Evolutionary conservation across 257 asterid genomes (phyloP).

Genomic region (Petunia secreta): DNA sequence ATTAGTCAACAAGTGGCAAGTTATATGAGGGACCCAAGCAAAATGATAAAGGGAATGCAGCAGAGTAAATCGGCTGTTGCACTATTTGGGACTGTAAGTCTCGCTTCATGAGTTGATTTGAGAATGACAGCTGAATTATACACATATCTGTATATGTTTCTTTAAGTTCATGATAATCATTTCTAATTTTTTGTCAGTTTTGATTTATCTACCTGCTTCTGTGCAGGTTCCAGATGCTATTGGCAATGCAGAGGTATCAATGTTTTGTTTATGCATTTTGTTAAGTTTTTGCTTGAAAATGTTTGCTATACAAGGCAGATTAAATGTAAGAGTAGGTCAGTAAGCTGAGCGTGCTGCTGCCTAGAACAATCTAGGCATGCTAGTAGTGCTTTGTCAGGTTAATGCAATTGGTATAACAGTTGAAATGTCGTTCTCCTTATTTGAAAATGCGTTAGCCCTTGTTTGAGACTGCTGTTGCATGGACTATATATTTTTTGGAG

Average conservation of each 20-base stretch:
- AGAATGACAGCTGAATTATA: background rate
- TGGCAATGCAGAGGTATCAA: conserved; percentile 59
- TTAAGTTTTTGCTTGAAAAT: background rate
- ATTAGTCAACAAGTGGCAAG: conserved; percentile 88
- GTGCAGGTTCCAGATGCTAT: conserved; percentile 58
- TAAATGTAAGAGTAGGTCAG: background rate
- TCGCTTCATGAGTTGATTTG: conserved; percentile 18
- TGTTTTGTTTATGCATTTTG: conserved; percentile 20
- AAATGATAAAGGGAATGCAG: conserved; percentile 94
- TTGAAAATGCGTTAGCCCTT: background rate
- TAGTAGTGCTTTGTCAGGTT: background rate
- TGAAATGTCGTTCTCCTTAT: background rate
- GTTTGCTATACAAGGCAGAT: background rate
- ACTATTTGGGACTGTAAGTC: conserved; percentile 86
- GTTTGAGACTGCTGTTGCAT: background rate
- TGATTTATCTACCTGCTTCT: conserved; percentile 28
- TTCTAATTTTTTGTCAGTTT: background rate
- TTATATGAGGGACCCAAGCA: conserved; percentile 97
- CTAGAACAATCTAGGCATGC: background rate
- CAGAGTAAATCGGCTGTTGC: conserved; percentile 72
- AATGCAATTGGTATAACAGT: background rate
- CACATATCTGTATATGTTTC: background rate
- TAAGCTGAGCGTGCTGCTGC: background rate
- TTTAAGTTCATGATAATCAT: background rate
- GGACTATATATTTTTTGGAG: background rate